Evolutionary conservation across 2,329 filamentous ascomycete species (phyloP).

Genomic region (Nemania serpens): DNA sequence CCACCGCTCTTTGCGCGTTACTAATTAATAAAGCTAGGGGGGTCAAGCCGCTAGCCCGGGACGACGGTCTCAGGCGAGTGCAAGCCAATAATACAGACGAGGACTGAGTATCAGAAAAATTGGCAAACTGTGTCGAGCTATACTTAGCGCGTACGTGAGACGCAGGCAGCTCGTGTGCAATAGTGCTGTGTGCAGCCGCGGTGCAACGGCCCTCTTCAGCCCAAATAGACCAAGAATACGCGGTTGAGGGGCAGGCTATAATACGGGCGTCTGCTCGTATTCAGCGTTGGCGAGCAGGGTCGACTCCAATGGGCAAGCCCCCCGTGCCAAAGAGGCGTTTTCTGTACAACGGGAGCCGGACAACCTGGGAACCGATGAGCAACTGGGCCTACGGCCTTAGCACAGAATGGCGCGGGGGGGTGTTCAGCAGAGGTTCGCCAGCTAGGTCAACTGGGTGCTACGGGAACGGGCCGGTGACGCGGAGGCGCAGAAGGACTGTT

Average conservation of each 20-base stretch:
- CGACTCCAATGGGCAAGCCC: slow-evolving; percentile 43
- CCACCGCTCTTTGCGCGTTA: slow-evolving; percentile 34
- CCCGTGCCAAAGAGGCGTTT: slow-evolving; percentile 43
- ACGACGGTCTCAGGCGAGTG: slow-evolving; percentile 33
- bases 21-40: slow-evolving; percentile 31
- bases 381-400: slow-evolving; percentile 39
- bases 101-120: slow-evolving; percentile 34
- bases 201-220: slow-evolving; percentile 40
- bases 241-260: slow-evolving; percentile 34
- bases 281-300: slow-evolving; percentile 37
- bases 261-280: slow-evolving; percentile 43
- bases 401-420: slow-evolving; percentile 37
- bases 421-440: slow-evolving; percentile 31
- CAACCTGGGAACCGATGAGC: slow-evolving; percentile 36
- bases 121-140: slow-evolving; percentile 36
- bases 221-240: slow-evolving; percentile 33
- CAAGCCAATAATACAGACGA: slow-evolving; percentile 39
- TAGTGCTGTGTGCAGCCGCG: slow-evolving; percentile 41
- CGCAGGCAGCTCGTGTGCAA: slow-evolving; percentile 34
- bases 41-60: slow-evolving; percentile 37
- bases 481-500: slow-evolving; percentile 36
- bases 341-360: slow-evolving; percentile 40
- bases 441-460: slow-evolving; percentile 29
- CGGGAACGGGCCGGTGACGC: slow-evolving; percentile 37
- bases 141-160: slow-evolving; percentile 38